Evolutionary conservation across 495 filamentous ascomycete genomes (phyloP).

Genomic region (Hyaloscypha finlandica): DNA sequence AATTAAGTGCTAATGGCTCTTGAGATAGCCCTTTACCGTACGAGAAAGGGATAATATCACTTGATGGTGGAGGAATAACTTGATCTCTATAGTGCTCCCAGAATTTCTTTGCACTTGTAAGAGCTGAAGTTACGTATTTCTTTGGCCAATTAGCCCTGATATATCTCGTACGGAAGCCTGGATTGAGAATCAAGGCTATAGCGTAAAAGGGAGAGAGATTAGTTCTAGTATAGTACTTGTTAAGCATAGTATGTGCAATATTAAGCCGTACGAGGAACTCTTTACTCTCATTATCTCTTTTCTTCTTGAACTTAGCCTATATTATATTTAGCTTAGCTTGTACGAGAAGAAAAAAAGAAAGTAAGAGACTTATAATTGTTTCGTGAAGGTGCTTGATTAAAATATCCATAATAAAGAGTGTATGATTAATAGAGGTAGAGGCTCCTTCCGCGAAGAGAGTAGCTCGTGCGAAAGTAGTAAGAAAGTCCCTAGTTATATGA

Average conservation of each 20-base stretch:
- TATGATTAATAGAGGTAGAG: constrained; percentile 5
- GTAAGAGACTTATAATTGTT: neutral
- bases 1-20: too few species aligned
- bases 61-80: too few species aligned
- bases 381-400: neutral
- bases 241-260: neutral
- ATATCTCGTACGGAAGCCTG: neutral
- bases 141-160: too few species aligned
- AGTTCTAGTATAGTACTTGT: neutral
- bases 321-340: neutral
- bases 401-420: neutral
- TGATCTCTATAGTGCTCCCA: too few species aligned
- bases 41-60: too few species aligned
- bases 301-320: constrained; percentile 1
- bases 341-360: neutral
- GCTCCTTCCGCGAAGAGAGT: constrained; percentile 1
- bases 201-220: neutral
- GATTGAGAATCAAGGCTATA: neutral
- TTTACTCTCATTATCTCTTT: neutral
- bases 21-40: too few species aligned
- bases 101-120: too few species aligned
- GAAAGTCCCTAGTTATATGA: constrained; percentile 3
- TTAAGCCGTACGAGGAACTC: neutral
- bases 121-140: too few species aligned
- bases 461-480: neutral